phyloP scores from a whole-genome alignment of 768 basidiomycete species.

The Chiua virens region DNA sequence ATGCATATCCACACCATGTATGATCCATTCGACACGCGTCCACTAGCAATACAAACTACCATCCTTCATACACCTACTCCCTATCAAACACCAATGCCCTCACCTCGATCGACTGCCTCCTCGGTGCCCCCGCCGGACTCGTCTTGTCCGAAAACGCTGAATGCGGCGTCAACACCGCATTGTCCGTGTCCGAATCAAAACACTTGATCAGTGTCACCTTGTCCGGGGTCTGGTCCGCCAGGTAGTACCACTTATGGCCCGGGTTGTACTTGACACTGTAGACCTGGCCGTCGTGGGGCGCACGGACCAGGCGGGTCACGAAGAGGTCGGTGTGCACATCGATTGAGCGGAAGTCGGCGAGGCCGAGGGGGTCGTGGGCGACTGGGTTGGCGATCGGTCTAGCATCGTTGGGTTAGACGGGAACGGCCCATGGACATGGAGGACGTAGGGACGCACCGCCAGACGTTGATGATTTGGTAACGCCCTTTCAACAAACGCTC shows the following conservation, averaged over 20 bases:
- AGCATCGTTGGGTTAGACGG: too few species aligned
- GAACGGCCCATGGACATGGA: too few species aligned
- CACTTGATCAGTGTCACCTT: constrained; percentile 43
- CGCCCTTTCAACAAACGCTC: constrained; percentile 39
- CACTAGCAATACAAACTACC: too few species aligned
- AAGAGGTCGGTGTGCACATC: constrained; percentile 34
- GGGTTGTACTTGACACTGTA: constrained; percentile 35
- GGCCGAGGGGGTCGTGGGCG: constrained; percentile 37
- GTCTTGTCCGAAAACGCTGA: constrained; percentile 38
- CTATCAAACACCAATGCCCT: constrained; percentile 39
- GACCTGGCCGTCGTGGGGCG: constrained; percentile 28
- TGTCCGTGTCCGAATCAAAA: constrained; percentile 38
- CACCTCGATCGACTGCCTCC: constrained; percentile 42
- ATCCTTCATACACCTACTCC: constrained; percentile 27
- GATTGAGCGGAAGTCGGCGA: constrained; percentile 38
- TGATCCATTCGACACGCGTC: too few species aligned
- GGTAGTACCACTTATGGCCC: constrained; percentile 37
- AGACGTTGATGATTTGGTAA: constrained; percentile 43
- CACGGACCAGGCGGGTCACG: constrained; percentile 32
- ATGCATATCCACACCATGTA: too few species aligned
- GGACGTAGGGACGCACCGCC: constrained; percentile 27
- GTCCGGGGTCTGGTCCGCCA: constrained; percentile 37
- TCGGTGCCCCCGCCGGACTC: constrained; percentile 31
- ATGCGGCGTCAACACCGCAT: constrained; percentile 38
- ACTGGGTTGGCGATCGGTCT: constrained; percentile 36